Base-by-base conservation (phyloP, 257 asterid species). In the Solanum rostratum region DNA sequence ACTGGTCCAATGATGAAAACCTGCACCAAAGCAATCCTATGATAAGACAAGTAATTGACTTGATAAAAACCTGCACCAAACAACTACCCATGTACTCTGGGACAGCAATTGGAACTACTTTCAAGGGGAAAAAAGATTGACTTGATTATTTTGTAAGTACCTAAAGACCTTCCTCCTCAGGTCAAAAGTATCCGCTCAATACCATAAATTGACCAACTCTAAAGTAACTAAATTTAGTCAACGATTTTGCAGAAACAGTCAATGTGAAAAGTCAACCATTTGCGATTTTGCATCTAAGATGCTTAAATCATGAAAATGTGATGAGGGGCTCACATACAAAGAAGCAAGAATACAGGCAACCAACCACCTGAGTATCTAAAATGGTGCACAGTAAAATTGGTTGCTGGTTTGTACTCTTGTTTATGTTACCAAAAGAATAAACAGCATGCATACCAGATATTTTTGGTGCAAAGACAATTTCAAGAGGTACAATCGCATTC, bases 1-100 rank as follows among this genome's bases (percentile, higher is more conserved):
- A 89, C 92, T 5, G 98, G 93, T 73, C 99, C 99, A 55, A 96
- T 93, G 53, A 96, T 87, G 94, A 96, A 96, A 33, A 92, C 97
- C 99, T 96, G 92, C 91, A 86, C 41, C 57, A 43, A 71, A 57
- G 74, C 55, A 82, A 59, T 41, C 41, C 41, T 82, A 22, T 16
- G 71, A 49, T 59, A 39, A 62, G 59, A 82, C 59, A 81, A 80
- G 69, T 50, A 39, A 22, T 59, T 27, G 30, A 59, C 29, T 57
- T 92, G 55, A 96, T 87, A 93, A 96, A 96, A 33, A 91, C 97
- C 99, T 96, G 95, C 91, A 84, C 37, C 55, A 55, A 54, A 37
- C 54, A 80, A 59, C 27, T 39, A 41, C 15, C 15, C 53, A 14
- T 24, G 33, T 12, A 59, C 22, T 39, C 50, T 52, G 41, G 37